A percentile compares a stretch with the other conserved stretches of the same genome.
These are phyloP conservation scores for Colletotrichum chrysophilum DNA, from an alignment of 2,329 filamentous ascomycete species.

Conservation along the genomic window DNA sequence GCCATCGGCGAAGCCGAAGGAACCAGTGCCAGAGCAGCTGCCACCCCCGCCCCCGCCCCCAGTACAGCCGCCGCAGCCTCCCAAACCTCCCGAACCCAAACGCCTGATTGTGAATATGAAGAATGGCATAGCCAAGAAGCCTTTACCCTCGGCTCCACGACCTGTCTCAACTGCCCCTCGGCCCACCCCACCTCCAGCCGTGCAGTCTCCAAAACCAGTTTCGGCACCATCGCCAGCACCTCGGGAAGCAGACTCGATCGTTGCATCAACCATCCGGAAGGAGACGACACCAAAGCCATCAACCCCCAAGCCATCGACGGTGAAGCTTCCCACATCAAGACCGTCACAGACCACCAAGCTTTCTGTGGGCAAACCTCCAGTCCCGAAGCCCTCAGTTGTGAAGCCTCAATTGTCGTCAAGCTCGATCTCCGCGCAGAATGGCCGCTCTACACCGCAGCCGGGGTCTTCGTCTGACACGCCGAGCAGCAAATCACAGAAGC, in stretches of 20 bases:
- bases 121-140: slow-evolving; percentile 42
- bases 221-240: slow-evolving; percentile 9
- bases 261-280: slow-evolving; percentile 8
- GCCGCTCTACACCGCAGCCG: slow-evolving; percentile 10
- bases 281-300: background rate
- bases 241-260: slow-evolving; percentile 20
- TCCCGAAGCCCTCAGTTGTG: background rate
- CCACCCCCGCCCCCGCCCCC: slow-evolving; percentile 24
- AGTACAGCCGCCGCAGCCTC: slow-evolving; percentile 18
- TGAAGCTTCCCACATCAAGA: background rate
- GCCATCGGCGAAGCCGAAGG: background rate
- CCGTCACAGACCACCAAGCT: background rate
- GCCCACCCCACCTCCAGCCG: background rate
- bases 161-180: slow-evolving; percentile 1
- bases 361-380: background rate
- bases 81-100: slow-evolving; percentile 29
- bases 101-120: slow-evolving; percentile 30
- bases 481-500: slow-evolving; percentile 32
- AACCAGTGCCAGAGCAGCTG: background rate
- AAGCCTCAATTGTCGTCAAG: background rate
- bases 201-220: background rate
- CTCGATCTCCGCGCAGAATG: background rate
- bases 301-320: background rate
- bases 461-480: slow-evolving; percentile 13
- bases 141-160: background rate